Evolutionary conservation across 495 filamentous ascomycete species (phyloP), one percentile per base, ranked within the genome.

Genomic region (Aspergillus affinis): DNA sequence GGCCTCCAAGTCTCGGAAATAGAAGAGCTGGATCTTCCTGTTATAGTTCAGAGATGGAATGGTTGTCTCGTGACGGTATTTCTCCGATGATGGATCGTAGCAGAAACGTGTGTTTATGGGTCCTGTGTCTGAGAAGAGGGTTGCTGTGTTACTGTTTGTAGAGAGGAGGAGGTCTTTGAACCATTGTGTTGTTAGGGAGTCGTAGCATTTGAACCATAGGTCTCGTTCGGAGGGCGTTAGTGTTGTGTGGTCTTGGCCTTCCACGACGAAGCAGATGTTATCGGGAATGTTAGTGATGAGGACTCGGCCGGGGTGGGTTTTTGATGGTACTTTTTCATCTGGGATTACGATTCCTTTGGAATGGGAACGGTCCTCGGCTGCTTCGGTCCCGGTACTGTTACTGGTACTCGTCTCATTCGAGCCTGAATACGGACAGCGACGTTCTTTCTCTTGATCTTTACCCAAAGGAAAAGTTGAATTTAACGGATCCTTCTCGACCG

Each of bases 251-350:
- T 70, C 68, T 54, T 74, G 72, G 6, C 69, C 68, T 54, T 74
- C 70, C 45, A 70, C 55, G 0, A 67, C 66, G 50, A 71, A 74
- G 58, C 55, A 62, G n/a, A 74, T 41, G 45, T 74, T 74, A 8
- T 71, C 61, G 0, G 72, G 69, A 17, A 69, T 62, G 3, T 46
- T 45, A 18, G 51, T 58, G 36, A 71, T 27, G 12, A 54, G 44
- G 23, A 69, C 27, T n/a, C 66, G 64, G 45, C 65, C 70, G 13
- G 51, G 45, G 13, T 54, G 61, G 19, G 64, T 53, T 29, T 4
- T 29, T 2, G 29, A 18, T 12, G 20, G 15, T 19, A 2, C 36
- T 1, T 10, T 7, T 32, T 26, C 23, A 26, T 26, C 23, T 2
- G 23, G 23, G 23, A 4, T 26, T 26, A 2, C 2, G 23, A 26